These are phyloP conservation scores for Articulospora tetracladia DNA, from an alignment of 495 filamentous ascomycete species.

Conservation along the genomic window DNA sequence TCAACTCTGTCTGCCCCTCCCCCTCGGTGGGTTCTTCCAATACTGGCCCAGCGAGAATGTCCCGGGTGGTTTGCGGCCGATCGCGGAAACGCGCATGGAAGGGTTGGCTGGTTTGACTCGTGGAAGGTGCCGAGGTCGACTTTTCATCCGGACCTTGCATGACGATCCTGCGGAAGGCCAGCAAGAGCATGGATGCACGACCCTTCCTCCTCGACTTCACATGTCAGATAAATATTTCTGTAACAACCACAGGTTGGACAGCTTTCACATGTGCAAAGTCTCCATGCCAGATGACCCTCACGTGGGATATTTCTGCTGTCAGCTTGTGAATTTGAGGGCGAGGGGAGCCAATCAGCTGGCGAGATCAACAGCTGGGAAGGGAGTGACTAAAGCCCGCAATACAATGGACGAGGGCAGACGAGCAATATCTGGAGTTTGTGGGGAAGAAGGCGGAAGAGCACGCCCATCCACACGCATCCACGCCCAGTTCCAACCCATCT, in stretches of 20 bases:
- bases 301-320: background rate
- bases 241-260: background rate
- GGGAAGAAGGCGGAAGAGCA: background rate
- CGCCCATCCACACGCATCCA: background rate
- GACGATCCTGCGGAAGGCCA: constrained; percentile 1
- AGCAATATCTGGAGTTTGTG: background rate
- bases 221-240: background rate
- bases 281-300: too few species aligned
- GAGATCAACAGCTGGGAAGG: background rate
- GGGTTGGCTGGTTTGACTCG: background rate
- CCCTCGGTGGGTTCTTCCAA: background rate
- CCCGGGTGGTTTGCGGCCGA: background rate
- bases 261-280: background rate
- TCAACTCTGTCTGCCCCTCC: background rate
- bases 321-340: too few species aligned
- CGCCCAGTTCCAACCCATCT: background rate
- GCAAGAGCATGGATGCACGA: background rate
- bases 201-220: constrained; percentile 1
- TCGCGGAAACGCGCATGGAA: background rate
- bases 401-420: background rate
- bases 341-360: too few species aligned
- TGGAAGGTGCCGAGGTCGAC: constrained; percentile 2
- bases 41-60: background rate
- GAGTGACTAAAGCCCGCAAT: background rate
- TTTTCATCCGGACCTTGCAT: constrained; percentile 5